A percentile compares a stretch with the other conserved stretches of the same genome.
phyloP scores from a whole-genome alignment of 768 basidiomycete species.

The Lactarius tabidus region DNA sequence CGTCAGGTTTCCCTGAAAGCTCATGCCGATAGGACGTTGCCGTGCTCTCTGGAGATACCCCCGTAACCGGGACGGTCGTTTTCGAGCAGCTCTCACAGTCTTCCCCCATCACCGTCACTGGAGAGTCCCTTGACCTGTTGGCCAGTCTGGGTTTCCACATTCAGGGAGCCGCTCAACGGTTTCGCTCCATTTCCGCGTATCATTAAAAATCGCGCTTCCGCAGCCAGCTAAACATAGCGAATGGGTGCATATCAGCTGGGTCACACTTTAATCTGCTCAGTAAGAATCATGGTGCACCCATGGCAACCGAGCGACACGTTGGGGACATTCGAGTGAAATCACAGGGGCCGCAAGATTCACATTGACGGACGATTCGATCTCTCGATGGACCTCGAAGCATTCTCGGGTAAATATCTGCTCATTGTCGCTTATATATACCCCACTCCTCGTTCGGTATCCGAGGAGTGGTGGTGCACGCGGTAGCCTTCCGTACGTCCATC shows the following conservation, averaged over 20 bases:
- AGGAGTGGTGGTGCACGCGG: slow-evolving; percentile 70
- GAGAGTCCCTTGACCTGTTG: slow-evolving; percentile 54
- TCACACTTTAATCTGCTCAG: slow-evolving; percentile 73
- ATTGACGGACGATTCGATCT: slow-evolving; percentile 55
- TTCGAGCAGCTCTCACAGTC: slow-evolving; percentile 53
- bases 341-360: slow-evolving; percentile 54
- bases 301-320: slow-evolving; percentile 55
- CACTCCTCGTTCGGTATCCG: slow-evolving; percentile 40
- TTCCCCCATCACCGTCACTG: slow-evolving; percentile 57
- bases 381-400: slow-evolving; percentile 66
- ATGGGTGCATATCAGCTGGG: slow-evolving; percentile 67
- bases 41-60: slow-evolving; percentile 57
- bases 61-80: slow-evolving; percentile 58
- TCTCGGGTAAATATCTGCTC: slow-evolving; percentile 49
- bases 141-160: slow-evolving; percentile 73
- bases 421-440: not conserved
- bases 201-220: not conserved
- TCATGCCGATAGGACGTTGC: slow-evolving; percentile 46
- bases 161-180: slow-evolving; percentile 48
- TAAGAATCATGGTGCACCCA: slow-evolving; percentile 61
- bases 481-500: slow-evolving; percentile 31
- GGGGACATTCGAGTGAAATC: slow-evolving; percentile 69
- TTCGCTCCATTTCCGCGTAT: not conserved
- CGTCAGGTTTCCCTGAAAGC: too few species aligned
- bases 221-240: slow-evolving; percentile 51